phyloP scores from a whole-genome alignment of 202 grass and related monocot genomes.

The Carex sylvatica region DNA sequence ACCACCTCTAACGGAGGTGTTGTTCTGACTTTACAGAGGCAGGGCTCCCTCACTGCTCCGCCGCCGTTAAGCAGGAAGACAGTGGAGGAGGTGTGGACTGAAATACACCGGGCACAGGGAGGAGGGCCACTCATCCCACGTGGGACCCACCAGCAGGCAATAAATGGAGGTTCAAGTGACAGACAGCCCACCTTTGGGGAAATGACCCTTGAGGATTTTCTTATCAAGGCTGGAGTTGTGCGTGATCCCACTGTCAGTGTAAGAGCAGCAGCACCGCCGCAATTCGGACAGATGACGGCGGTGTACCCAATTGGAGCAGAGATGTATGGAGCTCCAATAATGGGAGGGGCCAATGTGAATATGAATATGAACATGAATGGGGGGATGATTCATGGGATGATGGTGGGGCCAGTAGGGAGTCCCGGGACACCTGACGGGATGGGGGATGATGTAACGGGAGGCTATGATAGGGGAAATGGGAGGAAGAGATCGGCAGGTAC shows the following conservation, averaged over 20 bases:
- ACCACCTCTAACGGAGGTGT: neutral
- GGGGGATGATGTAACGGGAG: conserved; percentile 49
- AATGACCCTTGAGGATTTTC: conserved; percentile 94
- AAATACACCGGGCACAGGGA: conserved; percentile 42
- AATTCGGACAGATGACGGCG: conserved; percentile 6
- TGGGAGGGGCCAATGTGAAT: conserved; percentile 43
- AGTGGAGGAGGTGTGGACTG: conserved; percentile 93
- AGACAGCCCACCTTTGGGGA: conserved; percentile 62
- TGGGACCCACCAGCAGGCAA: conserved; percentile 23
- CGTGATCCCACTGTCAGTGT: conserved; percentile 27
- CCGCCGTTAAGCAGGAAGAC: conserved; percentile 62
- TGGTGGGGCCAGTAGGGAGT: conserved; percentile 32
- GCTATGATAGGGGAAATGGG: conserved; percentile 33
- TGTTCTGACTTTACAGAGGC: conserved; percentile 32
- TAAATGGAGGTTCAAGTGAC: neutral
- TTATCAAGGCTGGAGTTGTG: conserved; percentile 85
- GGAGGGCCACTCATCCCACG: neutral
- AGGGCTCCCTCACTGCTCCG: conserved; percentile 64
- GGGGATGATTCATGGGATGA: conserved; percentile 29
- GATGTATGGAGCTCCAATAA: conserved; percentile 30
- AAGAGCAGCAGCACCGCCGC: conserved; percentile 10
- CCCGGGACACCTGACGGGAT: conserved; percentile 60
- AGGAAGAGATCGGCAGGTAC: conserved; percentile 35
- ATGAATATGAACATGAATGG: conserved; percentile 26
- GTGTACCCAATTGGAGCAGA: conserved; percentile 40